phyloP scores from a whole-genome alignment of 345 rosid genomes.

The Noccaea bulbosa region DNA sequence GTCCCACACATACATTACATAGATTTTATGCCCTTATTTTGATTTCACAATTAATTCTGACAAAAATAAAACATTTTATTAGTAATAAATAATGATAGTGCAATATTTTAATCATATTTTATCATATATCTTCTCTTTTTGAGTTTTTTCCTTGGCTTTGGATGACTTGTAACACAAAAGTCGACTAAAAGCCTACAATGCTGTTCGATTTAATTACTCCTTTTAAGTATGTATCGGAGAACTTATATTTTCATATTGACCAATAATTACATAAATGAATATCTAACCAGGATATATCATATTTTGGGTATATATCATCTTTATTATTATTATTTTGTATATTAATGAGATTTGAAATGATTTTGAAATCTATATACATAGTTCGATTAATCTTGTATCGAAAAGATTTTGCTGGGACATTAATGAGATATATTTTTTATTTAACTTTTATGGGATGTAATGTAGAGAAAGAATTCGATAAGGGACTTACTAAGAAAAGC shows the following conservation, averaged over 20 bases:
- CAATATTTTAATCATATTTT: conserved; percentile 28
- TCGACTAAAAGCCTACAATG: conserved; percentile 7
- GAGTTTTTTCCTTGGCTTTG: conserved; percentile 11
- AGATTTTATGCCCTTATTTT: conserved; percentile 65
- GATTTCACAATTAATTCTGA: conserved; percentile 39
- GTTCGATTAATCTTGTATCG: too few relatives aligned
- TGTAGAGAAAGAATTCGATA: not conserved
- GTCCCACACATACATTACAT: conserved; percentile 47
- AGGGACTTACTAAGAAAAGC: conserved; percentile 1
- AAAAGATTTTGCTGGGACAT: not conserved
- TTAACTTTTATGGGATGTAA: not conserved
- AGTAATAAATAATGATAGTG: conserved; percentile 32
- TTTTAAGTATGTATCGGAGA: conserved; percentile 6
- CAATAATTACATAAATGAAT: conserved; percentile 7
- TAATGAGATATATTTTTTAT: not conserved
- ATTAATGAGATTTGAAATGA: too few relatives aligned
- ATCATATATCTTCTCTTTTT: not conserved
- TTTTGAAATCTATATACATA: too few relatives aligned
- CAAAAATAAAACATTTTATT: conserved; percentile 15
- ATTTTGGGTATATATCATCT: not conserved
- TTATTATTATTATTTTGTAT: too few relatives aligned
- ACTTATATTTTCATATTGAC: conserved; percentile 13
- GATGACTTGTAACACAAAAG: conserved; percentile 34
- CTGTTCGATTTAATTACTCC: conserved; percentile 14
- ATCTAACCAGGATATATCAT: not conserved